Evolutionary conservation across 345 rosid species (phyloP), one percentile per base, ranked within the genome.

Genomic region (Garcia nutans): DNA sequence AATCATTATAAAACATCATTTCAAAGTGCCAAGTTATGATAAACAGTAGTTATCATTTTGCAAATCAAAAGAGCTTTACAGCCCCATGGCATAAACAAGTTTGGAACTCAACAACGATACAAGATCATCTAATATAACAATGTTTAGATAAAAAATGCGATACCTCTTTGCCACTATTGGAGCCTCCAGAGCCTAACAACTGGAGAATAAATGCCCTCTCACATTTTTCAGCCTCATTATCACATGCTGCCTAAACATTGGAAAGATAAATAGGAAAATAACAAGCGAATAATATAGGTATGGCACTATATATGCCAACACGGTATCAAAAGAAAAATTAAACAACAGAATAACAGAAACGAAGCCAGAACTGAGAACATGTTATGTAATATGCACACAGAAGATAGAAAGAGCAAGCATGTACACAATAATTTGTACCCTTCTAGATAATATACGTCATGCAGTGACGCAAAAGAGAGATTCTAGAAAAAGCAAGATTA

Each of bases 201-300:
- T 89, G 95, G 72, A 93, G 86, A 67, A 93, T 65, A 81, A 93
- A 96, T n/a, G 89, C 95, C 84, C 92, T 87, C 86, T 96, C 99
- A 52, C 76, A 82, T 50, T 87, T 91, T 74, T 90, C 97, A 65
- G 88, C 84, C 70, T 81, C 86, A 22, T 15, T 5, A 52, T 12
- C 12, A 13, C 56, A 52, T 52, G 56, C 56, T 52, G 56, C 56
- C 16, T 52, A 3, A 12, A 52, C 56, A 52, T 37, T 37, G 41
- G 0, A 37, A 52, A 52, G 56, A 52, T 52, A 6, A 10, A 15
- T 12, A 52, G 19, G 56, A 52, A 52, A 52, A 52, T 15, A 52
- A 15, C 56, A 52, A 15, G 17, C 3, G 12, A 52, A 12, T 52
- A 52, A 52, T 1, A 52, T 52, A 12, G 17, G 15, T 12, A 15